phyloP scores from a whole-genome alignment of 2,329 filamentous ascomycete species.

The Mollisiaceae sp. region DNA sequence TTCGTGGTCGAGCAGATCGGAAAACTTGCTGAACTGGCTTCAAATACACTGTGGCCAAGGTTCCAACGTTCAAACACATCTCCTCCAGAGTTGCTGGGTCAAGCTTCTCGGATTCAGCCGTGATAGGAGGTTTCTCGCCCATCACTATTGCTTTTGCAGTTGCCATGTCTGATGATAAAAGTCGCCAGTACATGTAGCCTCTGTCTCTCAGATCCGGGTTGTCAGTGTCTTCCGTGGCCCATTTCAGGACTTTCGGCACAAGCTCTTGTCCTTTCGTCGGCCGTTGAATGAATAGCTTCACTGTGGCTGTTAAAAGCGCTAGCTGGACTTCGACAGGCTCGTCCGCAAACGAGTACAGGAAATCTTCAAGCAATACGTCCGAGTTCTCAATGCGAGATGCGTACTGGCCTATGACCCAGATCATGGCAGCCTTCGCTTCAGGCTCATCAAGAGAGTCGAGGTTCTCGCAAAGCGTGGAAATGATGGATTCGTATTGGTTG shows the following conservation, averaged over 20 bases:
- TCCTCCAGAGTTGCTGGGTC: conserved; percentile 92
- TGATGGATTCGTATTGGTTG: conserved; percentile 98
- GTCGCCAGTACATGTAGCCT: conserved; percentile 99
- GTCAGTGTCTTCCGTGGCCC: conserved; percentile 99
- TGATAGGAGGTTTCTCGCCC: conserved; percentile 96
- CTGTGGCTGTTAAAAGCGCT: conserved; percentile 90
- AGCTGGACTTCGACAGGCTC: conserved; percentile 96
- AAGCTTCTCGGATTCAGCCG: conserved; percentile 92
- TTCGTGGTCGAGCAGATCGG: conserved; percentile 80
- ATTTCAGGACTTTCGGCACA: conserved; percentile 93
- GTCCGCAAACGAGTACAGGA: conserved; percentile 90
- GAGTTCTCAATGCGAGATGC: conserved; percentile 97
- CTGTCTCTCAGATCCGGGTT: conserved; percentile 95
- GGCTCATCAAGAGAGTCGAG: conserved; percentile 96
- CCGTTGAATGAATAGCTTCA: conserved; percentile 96
- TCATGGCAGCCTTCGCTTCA: conserved; percentile 97
- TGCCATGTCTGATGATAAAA: conserved; percentile 89
- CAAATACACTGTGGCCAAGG: conserved; percentile 93
- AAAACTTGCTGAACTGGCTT: conserved; percentile 98
- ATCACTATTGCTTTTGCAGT: conserved; percentile 89
- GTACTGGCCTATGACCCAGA: conserved; percentile 99
- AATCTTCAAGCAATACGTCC: conserved; percentile 91
- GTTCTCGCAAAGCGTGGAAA: conserved; percentile 92
- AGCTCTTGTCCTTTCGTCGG: conserved; percentile 93
- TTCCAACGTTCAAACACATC: conserved; percentile 95